Evolutionary conservation across 345 rosid genomes (phyloP).

Genomic region (Citrus sp.): DNA sequence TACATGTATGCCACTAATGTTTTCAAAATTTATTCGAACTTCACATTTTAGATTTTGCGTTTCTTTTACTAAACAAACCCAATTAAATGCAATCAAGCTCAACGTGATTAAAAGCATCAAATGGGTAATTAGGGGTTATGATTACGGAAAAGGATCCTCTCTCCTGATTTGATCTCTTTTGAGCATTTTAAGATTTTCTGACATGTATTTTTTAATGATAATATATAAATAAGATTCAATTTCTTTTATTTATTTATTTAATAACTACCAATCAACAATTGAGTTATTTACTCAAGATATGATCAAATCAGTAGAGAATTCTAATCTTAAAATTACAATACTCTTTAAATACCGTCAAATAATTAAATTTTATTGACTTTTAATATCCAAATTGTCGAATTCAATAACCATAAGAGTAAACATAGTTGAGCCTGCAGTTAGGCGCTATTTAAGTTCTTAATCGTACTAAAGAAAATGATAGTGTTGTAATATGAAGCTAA

Average conservation of each 20-base stretch:
- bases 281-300: too few relatives aligned
- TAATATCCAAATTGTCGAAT: too few relatives aligned
- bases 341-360: too few relatives aligned
- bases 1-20: background rate
- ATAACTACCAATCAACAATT: fast-evolving
- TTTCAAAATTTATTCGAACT: too few relatives aligned
- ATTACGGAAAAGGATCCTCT: too few relatives aligned
- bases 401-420: too few relatives aligned
- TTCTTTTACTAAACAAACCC: too few relatives aligned
- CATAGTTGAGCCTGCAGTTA: too few relatives aligned
- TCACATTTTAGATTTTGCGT: too few relatives aligned
- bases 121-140: background rate
- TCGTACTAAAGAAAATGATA: background rate
- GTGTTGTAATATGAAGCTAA: background rate
- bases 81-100: too few relatives aligned
- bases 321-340: fast-evolving
- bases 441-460: background rate
- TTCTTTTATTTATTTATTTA: too few relatives aligned
- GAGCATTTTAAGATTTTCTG: fast-evolving
- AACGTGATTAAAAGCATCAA: background rate
- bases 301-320: fast-evolving
- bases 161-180: fast-evolving
- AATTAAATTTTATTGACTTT: too few relatives aligned
- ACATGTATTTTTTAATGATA: fast-evolving
- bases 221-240: fast-evolving